Base-by-base conservation (phyloP, 495 filamentous ascomycete genomes). In the Penicillium coprophilum region DNA sequence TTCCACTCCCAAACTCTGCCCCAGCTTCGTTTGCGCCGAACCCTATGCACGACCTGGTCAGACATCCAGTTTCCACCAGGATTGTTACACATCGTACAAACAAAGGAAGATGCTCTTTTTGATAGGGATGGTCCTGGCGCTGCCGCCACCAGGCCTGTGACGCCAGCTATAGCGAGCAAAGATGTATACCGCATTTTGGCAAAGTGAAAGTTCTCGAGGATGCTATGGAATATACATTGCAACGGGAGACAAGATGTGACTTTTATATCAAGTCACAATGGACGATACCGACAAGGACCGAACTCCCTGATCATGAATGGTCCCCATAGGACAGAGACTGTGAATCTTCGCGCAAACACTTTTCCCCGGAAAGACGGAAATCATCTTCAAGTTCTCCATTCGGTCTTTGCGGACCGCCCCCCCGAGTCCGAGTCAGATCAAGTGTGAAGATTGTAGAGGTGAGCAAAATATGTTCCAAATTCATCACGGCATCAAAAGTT, bases 1-100 rank as follows among this genome's bases (percentile, higher is more conserved):
- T 67, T 54, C 40, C 50, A 39, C 56, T 41, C 44, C 68, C 78
- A 31, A 56, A 56, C 34, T 56, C 53, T 32, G 40, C 53, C 0
- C 53, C 53, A 12, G 53, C 21, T 9, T 56, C 53, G 43, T 43
- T 56, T 7, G 46, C n/a, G 3, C 53, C 53, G 19, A 56, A 56
- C 53, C 53, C 53, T 54, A 12, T 43, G 5, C 28, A 46, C 3
- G 15, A 24, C 2, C 12, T 46, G 6, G 39, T 32, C 24, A 45
- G 51, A 30, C 8, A 41, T 36, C 3, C 20, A 53, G 20, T n/a
- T 54, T n/a, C 11, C 21, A 15, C 6, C 13, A 13, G 9, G n/a
- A 19, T 13, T 12, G 23, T 27, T 7, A 6, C 5, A 5, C 13
- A 13, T 17, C 8, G 12, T 27, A 56, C 53, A 56, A 4, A 56